phyloP scores from a whole-genome alignment of 139 green algal genomes.

The Asterochloris erici region DNA sequence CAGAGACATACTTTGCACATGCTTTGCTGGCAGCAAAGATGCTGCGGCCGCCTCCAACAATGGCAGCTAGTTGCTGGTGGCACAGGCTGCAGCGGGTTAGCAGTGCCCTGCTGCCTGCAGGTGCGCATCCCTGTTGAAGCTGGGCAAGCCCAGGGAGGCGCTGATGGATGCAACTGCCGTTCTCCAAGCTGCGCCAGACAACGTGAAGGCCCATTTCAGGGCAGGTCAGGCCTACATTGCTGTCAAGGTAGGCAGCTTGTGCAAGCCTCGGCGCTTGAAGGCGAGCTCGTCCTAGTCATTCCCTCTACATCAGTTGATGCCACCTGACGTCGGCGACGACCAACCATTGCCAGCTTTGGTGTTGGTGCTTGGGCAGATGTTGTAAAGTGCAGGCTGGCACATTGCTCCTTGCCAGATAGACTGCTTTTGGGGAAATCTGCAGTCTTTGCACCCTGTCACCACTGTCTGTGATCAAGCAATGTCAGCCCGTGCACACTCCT shows the following conservation, averaged over 20 bases:
- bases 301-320: background rate
- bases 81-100: background rate
- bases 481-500: background rate
- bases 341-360: background rate
- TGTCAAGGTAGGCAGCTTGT: slow-evolving; percentile 26
- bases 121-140: slow-evolving; percentile 34
- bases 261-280: background rate
- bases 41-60: no score
- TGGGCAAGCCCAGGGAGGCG: slow-evolving; percentile 24
- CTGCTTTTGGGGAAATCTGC: slow-evolving; percentile 13
- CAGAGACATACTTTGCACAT: no score
- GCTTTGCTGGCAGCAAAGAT: no score
- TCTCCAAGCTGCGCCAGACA: slow-evolving; percentile 25
- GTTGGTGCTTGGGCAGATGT: background rate
- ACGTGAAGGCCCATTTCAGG: slow-evolving; percentile 44
- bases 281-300: background rate
- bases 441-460: background rate
- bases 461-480: background rate
- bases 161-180: slow-evolving; percentile 28
- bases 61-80: no score
- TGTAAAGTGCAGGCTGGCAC: background rate
- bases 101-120: background rate
- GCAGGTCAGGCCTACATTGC: slow-evolving; percentile 25
- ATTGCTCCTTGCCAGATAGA: background rate
- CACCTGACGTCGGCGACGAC: background rate